Conservation (phyloP, 257 asterid species). For the Fraxinus pennsylvanica region DNA sequence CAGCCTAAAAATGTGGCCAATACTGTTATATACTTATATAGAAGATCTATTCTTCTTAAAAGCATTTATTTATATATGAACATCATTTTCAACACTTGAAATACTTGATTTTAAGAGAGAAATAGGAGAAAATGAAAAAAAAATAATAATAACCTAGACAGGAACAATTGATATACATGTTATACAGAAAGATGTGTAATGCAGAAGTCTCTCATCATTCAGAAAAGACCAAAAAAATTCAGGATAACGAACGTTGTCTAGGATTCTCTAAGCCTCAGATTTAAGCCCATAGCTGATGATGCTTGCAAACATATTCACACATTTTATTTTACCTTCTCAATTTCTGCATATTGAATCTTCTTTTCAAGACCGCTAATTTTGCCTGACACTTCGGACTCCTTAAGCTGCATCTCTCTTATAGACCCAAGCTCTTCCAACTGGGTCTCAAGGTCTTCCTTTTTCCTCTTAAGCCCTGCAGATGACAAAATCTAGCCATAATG, state of each 20-base stretch:
- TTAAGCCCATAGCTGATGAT: background rate
- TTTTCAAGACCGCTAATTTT: conserved; percentile 94
- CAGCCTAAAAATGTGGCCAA: background rate
- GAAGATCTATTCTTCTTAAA: background rate
- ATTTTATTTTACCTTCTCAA: conserved; percentile 67
- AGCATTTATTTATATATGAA: background rate
- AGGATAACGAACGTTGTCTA: background rate
- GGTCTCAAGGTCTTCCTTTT: conserved; percentile 75
- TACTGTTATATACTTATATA: too few species aligned
- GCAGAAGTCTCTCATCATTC: background rate
- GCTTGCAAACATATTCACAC: background rate
- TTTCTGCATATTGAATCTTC: conserved; percentile 94
- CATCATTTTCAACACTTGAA: background rate
- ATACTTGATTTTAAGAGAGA: background rate
- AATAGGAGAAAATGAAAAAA: background rate
- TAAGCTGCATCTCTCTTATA: conserved; percentile 94
- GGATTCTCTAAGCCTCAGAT: background rate
- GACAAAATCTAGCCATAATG: conserved; percentile 24
- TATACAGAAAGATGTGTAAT: background rate
- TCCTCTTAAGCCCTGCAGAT: conserved; percentile 75
- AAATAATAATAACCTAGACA: background rate
- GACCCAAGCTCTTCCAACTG: conserved; percentile 93
- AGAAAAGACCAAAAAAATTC: background rate
- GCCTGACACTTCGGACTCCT: conserved; percentile 95
- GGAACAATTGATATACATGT: background rate